Percentiles rank a stretch among this genome's conserved stretches.
Conservation (phyloP, 768 basidiomycete species). For the Myochromella boudieri region DNA sequence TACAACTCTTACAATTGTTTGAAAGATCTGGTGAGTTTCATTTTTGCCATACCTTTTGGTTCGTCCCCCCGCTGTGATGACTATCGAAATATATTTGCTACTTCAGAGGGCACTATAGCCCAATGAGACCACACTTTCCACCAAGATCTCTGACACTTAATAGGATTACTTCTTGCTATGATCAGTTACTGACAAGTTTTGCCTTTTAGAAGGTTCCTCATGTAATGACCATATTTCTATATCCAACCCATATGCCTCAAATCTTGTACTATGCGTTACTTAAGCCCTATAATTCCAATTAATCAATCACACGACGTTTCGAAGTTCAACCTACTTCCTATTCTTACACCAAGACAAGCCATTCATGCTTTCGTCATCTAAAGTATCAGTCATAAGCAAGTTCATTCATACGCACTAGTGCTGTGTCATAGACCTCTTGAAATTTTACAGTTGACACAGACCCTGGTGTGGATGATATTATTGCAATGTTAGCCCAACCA, state of each 20-base stretch:
- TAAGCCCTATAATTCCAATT: no score
- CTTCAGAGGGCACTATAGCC: conserved; percentile 74
- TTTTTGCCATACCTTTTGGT: conserved; percentile 1
- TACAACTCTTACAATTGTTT: not conserved
- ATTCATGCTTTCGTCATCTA: no score
- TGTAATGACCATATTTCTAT: no score
- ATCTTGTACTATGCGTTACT: not conserved
- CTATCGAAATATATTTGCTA: conserved; percentile 74
- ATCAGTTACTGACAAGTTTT: no score
- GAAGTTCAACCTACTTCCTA: no score
- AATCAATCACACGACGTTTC: no score
- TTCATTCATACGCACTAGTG: not conserved
- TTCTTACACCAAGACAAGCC: no score
- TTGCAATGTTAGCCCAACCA: conserved; percentile 62
- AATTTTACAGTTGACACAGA: conserved; percentile 73
- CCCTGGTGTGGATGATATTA: conserved; percentile 80
- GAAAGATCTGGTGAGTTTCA: conserved; percentile 5
- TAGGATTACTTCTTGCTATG: no score
- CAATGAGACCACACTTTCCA: conserved; percentile 79
- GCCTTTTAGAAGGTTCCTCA: not conserved
- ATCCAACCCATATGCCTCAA: no score
- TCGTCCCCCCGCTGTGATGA: conserved; percentile 38
- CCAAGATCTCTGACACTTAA: conserved; percentile 90
- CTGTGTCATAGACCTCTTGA: not conserved
- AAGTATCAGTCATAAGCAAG: conserved; percentile 70